phyloP scores from a whole-genome alignment of 306 rosid species.

The Glycine soja region DNA sequence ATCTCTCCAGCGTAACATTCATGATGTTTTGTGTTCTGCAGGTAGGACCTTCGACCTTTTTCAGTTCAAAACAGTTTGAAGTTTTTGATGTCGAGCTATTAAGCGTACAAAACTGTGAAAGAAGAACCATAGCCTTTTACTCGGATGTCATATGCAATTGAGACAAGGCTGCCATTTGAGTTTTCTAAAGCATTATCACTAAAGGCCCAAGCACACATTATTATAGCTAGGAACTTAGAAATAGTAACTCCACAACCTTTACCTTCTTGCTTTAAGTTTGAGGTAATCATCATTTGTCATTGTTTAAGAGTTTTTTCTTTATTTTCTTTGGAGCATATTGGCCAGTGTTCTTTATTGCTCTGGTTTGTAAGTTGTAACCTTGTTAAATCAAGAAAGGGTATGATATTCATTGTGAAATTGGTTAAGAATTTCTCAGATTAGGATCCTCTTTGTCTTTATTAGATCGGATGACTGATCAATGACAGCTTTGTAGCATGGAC shows the following conservation, averaged over 20 bases:
- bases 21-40: slow-evolving; percentile 51
- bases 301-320: slow-evolving; percentile 18
- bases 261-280: slow-evolving; percentile 17
- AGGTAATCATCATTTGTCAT: slow-evolving; percentile 30
- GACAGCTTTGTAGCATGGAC: too few species aligned
- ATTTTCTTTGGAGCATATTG: neutral
- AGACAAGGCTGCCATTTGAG: slow-evolving; percentile 33
- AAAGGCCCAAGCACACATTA: slow-evolving; percentile 3
- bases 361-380: slow-evolving; percentile 16
- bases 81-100: slow-evolving; percentile 92
- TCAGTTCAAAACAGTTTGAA: slow-evolving; percentile 94
- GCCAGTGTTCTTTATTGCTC: neutral
- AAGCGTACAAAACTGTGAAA: slow-evolving; percentile 76
- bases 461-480: neutral
- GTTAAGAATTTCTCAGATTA: neutral
- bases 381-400: slow-evolving; percentile 26
- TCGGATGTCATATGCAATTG: slow-evolving; percentile 84
- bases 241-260: slow-evolving; percentile 1
- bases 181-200: slow-evolving; percentile 2
- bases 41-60: slow-evolving; percentile 99
- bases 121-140: slow-evolving; percentile 90
- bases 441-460: neutral
- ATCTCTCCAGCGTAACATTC: neutral
- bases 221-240: slow-evolving; percentile 25
- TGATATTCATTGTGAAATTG: neutral